Evolutionary conservation across 371 early-diverging fungal genomes (phyloP), one percentile per base, ranked within the genome.

Genomic region (Apophysomyces elegans): DNA sequence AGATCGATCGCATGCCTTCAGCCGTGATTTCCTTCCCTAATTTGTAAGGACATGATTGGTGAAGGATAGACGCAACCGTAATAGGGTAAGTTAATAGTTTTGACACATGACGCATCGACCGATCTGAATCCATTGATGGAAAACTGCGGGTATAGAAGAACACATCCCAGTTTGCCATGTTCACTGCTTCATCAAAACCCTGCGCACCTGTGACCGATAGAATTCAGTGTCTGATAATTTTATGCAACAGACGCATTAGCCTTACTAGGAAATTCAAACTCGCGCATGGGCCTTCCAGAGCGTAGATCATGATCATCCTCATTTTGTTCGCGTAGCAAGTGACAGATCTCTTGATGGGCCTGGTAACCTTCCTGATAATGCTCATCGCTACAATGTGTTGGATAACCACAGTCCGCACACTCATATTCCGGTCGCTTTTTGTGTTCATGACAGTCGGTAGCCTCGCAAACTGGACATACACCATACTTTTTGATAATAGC

Each of bases 221-320:
- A 47, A 47, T 11, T 47, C 47, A 47, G 47, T 7, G 7, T 47
- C 18, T 47, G 47, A 16, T 1, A 47, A 21, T 14, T 47, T 47
- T 4, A 47, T 47, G 21, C 47, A 39, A 18, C 14, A 67, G 7
- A 14, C 18, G n/a, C 7, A 16, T 47, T 47, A n/a, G 18, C 47
- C 69, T 80, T 83, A 84, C 88, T 83, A 57, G 94, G 94, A 70
- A 93, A 94, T 70, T 92, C 92, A 76, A 94, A 92, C 80, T 94
- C 94, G 58, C 73, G 81, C 86, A 93, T 84, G 57, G 83, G 81
- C 66, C 93, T 81, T 18, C 92, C 93, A 18, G 91, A 91, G 70
- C 91, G 86, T 58, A 93, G 83, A 74, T 94, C 93, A 62, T 94
- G 93, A 65, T 93, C 93, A 70, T 94, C 94, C 74, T 90, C 90